Percentiles rank a stretch among this genome's conserved stretches.
phyloP scores from a whole-genome alignment of 176 grass and related monocot genomes.

The Poa pratensis region DNA sequence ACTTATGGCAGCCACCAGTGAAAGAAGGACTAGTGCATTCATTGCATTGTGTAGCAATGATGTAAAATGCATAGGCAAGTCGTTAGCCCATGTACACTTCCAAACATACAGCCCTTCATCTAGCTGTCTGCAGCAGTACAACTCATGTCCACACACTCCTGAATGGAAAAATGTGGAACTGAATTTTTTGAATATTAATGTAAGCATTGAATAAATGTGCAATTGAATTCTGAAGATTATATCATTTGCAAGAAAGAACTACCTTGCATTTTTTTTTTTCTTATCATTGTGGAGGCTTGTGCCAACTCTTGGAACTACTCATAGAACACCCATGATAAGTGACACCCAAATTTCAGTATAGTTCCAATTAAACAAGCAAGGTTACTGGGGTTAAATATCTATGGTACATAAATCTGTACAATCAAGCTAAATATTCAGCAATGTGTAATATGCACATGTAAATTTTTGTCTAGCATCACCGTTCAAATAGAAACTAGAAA shows the following conservation, averaged over 20 bases:
- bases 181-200: neutral
- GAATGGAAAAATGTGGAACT: neutral
- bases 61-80: slow-evolving; percentile 2
- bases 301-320: slow-evolving; percentile 89
- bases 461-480: too few species aligned
- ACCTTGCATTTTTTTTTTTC: slow-evolving; percentile 96
- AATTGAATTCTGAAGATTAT: neutral
- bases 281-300: slow-evolving; percentile 90
- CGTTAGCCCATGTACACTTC: neutral
- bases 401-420: too few species aligned
- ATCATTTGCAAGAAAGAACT: slow-evolving; percentile 42
- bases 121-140: slow-evolving; percentile 5
- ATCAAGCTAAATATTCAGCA: too few species aligned
- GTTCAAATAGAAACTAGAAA: too few species aligned
- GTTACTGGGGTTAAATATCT: slow-evolving; percentile 4
- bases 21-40: neutral
- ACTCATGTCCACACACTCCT: slow-evolving; percentile 11
- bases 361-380: neutral
- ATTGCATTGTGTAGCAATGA: neutral
- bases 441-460: too few species aligned
- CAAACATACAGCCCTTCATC: neutral
- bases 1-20: neutral
- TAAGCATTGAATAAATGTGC: neutral
- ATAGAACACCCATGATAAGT: slow-evolving; percentile 67
- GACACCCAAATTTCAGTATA: slow-evolving; percentile 1